These are phyloP conservation scores for Xylaria venustula DNA, from an alignment of 495 filamentous ascomycete genomes.

Conservation along the genomic window DNA sequence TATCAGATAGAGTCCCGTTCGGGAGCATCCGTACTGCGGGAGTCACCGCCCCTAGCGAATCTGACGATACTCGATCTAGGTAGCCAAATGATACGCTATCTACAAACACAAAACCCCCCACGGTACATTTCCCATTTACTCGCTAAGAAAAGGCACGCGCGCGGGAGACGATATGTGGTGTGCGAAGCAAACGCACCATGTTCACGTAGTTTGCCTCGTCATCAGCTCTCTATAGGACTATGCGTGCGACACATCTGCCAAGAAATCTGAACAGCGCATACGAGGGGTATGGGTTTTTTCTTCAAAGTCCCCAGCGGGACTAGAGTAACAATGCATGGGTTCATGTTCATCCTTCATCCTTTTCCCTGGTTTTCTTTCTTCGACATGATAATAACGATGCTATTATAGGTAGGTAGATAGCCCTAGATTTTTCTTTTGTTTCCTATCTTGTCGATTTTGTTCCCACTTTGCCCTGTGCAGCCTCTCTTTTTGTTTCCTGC, in stretches of 20 bases:
- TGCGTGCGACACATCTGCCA: slow-evolving; percentile 7
- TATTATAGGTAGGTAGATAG: neutral
- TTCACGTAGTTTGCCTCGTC: slow-evolving; percentile 12
- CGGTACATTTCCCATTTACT: neutral
- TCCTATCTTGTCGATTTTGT: neutral
- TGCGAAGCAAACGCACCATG: neutral
- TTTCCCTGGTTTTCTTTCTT: neutral
- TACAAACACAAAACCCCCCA: neutral
- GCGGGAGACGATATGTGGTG: neutral
- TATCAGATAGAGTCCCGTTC: slow-evolving; percentile 5
- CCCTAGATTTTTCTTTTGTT: slow-evolving; percentile 6
- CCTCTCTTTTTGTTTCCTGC: neutral
- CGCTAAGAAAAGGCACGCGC: neutral
- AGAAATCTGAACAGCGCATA: slow-evolving; percentile 15
- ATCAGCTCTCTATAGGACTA: slow-evolving; percentile 2
- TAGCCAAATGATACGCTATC: neutral
- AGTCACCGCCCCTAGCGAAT: slow-evolving; percentile 5
- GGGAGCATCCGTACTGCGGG: slow-evolving; percentile 12
- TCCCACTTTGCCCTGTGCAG: neutral
- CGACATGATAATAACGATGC: neutral
- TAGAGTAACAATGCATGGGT: slow-evolving; percentile 13
- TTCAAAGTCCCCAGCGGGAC: neutral
- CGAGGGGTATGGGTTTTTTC: neutral
- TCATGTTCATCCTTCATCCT: neutral
- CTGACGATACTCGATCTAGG: slow-evolving; percentile 4